Base-by-base conservation (phyloP, 306 rosid species). In the Malus fusca region DNA sequence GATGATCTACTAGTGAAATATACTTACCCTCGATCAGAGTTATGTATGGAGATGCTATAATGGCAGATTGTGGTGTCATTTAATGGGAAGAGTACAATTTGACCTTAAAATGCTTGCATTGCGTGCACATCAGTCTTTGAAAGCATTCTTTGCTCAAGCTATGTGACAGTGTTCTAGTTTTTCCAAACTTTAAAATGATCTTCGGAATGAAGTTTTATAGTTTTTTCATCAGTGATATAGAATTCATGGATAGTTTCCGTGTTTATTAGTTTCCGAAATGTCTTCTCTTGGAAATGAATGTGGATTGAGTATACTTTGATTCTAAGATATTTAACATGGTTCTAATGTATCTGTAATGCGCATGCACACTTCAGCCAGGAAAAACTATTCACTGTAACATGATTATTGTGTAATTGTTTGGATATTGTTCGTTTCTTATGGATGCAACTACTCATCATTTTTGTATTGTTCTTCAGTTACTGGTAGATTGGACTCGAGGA, bases 401-500 rank as follows among this genome's bases (percentile, higher is more conserved):
- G 18, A 7, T 53, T 55, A 40, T 58, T 23, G 66, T 8, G 55
- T 72, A 40, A 26, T 25, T 72, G 21, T 63, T 33, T 59, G 22
- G 60, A 40, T 60, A 25, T 26, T 17, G 11, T 61, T 4, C 3
- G 4, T 11, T 59, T 59, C n/a, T 66, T 14, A 66, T 11, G 3
- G 48, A 66, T 68, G 53, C 56, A 33, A 69, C 11, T 71, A 60
- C 25, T 23, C 48, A 74, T 80, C 52, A 59, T 69, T 28, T 80
- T 21, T 28, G 53, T 31, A 56, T 75, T 68, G 70, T 31, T 23
- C 48, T 88, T 71, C 84, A 90, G 97, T 75, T 92, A 52, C 82
- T 92, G 79, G 90, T 96, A 73, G 96, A 96, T 68, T 96, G 98
- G 98, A 90, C 97, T 62, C 82, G 89, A 68, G 96, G 97, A 78